Percentiles rank a stretch among this genome's conserved stretches.
These are phyloP conservation scores for Cerioporus squamosus DNA, from an alignment of 1,284 basidiomycete species.

Conservation along the genomic window DNA sequence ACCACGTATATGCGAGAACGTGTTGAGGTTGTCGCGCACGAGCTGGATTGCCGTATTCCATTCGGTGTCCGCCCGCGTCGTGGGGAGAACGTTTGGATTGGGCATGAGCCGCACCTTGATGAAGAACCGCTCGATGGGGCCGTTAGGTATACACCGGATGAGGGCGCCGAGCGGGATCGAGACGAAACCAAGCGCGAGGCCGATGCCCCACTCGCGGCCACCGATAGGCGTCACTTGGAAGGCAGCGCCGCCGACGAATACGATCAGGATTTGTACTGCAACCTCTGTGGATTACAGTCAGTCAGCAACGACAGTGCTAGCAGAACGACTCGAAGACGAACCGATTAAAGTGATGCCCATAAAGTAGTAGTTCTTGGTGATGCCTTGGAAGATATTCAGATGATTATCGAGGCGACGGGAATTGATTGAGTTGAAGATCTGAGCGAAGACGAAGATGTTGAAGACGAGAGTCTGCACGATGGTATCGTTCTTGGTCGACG, in stretches of 20 bases:
- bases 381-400: slow-evolving; percentile 90
- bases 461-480: slow-evolving; percentile 89
- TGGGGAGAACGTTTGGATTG: slow-evolving; percentile 73
- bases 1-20: slow-evolving; percentile 83
- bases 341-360: slow-evolving; percentile 86
- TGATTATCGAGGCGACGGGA: slow-evolving; percentile 85
- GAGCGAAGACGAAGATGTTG: slow-evolving; percentile 96
- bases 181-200: slow-evolving; percentile 83
- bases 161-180: slow-evolving; percentile 89
- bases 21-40: slow-evolving; percentile 84
- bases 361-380: slow-evolving; percentile 86
- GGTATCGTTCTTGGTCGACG: slow-evolving; percentile 46
- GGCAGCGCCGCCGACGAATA: slow-evolving; percentile 90
- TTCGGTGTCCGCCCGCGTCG: slow-evolving; percentile 61
- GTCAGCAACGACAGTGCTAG: not conserved
- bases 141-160: slow-evolving; percentile 84
- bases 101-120: slow-evolving; percentile 68
- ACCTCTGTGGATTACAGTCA: slow-evolving; percentile 64
- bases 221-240: slow-evolving; percentile 87
- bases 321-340: slow-evolving; percentile 37
- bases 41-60: slow-evolving; percentile 77
- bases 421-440: slow-evolving; percentile 95
- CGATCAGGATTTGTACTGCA: slow-evolving; percentile 85
- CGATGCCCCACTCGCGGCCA: slow-evolving; percentile 93
- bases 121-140: slow-evolving; percentile 78